Evolutionary conservation across 805 yeast genomes (phyloP).

Genomic region (Dipodascus albidus): DNA sequence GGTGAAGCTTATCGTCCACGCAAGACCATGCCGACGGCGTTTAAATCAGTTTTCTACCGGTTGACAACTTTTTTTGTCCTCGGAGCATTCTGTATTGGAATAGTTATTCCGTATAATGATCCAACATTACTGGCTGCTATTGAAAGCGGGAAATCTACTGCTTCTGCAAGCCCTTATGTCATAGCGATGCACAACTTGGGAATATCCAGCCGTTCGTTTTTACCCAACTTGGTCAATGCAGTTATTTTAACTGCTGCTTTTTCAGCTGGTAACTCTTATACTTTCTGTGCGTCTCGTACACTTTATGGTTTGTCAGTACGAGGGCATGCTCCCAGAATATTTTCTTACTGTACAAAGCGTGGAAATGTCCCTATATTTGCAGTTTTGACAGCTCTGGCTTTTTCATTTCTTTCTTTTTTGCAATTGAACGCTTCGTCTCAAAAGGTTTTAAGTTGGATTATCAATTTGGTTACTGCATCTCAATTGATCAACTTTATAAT

Average conservation of each 20-base stretch:
- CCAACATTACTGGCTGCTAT: slow-evolving; percentile 47
- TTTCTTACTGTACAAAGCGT: slow-evolving; percentile 45
- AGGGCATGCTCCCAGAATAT: slow-evolving; percentile 63
- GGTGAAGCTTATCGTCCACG: slow-evolving; percentile 71
- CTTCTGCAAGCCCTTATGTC: slow-evolving; percentile 71
- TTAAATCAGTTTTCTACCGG: slow-evolving; percentile 61
- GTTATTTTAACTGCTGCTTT: slow-evolving; percentile 64
- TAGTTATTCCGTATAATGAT: slow-evolving; percentile 61
- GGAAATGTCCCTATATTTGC: slow-evolving; percentile 59
- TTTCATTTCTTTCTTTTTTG: slow-evolving; percentile 55
- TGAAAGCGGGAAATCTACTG: slow-evolving; percentile 56
- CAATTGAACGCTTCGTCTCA: slow-evolving; percentile 50
- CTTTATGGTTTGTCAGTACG: slow-evolving; percentile 58
- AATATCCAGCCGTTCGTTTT: slow-evolving; percentile 34
- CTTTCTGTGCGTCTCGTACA: slow-evolving; percentile 59
- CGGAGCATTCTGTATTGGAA: slow-evolving; percentile 70
- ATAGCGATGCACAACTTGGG: slow-evolving; percentile 60
- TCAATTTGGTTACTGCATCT: slow-evolving; percentile 59
- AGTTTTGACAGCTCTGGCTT: slow-evolving; percentile 33
- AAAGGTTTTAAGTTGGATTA: slow-evolving; percentile 59
- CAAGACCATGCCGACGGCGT: slow-evolving; percentile 63
- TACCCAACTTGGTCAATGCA: slow-evolving; percentile 73
- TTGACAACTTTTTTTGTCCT: slow-evolving; percentile 57
- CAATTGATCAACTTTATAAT: slow-evolving; percentile 51
- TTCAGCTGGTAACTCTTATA: slow-evolving; percentile 75